These are phyloP conservation scores for Aspergillus indologenus DNA, from an alignment of 495 filamentous ascomycete genomes.

Conservation along the genomic window DNA sequence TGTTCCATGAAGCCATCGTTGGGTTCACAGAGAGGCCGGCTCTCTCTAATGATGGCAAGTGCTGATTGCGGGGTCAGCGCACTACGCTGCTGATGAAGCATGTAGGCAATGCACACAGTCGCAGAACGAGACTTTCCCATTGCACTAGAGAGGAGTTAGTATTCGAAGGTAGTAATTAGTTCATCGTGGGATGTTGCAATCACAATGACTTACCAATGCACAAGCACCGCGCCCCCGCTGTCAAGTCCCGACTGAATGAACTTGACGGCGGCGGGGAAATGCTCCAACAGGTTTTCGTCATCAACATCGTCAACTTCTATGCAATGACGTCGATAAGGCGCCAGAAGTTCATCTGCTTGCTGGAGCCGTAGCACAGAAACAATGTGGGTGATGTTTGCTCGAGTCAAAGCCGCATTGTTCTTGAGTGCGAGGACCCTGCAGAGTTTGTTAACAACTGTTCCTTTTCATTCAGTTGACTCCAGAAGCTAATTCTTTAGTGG, in stretches of 20 bases:
- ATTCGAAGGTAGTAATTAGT: too few relatives aligned
- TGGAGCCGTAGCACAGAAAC: conserved; percentile 73
- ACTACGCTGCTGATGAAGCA: conserved; percentile 61
- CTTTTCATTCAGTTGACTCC: background rate
- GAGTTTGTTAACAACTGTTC: background rate
- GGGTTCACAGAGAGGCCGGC: conserved; percentile 73
- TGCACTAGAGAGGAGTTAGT: conserved; percentile 55
- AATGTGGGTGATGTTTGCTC: conserved; percentile 82
- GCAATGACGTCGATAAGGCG: conserved; percentile 61
- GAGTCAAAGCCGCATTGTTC: conserved; percentile 60
- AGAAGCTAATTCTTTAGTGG: too few relatives aligned
- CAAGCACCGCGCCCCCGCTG: conserved; percentile 61
- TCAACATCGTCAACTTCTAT: conserved; percentile 87
- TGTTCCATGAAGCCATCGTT: conserved; percentile 89
- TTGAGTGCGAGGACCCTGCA: conserved; percentile 73
- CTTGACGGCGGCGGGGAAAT: conserved; percentile 68
- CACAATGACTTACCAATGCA: conserved; percentile 65
- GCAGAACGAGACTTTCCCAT: conserved; percentile 96
- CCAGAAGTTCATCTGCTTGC: conserved; percentile 42
- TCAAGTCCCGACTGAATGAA: conserved; percentile 81
- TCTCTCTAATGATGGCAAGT: conserved; percentile 57
- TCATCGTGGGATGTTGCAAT: conserved; percentile 6
- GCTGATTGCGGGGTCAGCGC: conserved; percentile 57
- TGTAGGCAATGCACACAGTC: conserved; percentile 77
- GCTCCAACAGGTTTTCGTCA: conserved; percentile 78